A percentile compares a stretch with the other conserved stretches of the same genome.
Evolutionary conservation across 1,284 basidiomycete species (phyloP).

Genomic region (Mixia osmundae): DNA sequence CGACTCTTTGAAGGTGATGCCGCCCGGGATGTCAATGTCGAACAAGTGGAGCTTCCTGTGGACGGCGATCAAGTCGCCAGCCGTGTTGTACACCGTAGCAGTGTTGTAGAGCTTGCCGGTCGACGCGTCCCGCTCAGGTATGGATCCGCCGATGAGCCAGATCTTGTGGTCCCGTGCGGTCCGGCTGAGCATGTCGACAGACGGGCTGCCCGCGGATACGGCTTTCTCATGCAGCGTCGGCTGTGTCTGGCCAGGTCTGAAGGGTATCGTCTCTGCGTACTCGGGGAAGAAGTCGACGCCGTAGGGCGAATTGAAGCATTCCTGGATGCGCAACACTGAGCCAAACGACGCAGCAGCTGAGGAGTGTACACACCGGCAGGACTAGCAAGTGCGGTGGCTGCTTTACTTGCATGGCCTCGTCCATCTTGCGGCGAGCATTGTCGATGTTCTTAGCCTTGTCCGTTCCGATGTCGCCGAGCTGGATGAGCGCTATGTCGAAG

Average conservation of each 20-base stretch:
- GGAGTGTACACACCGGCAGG: constrained; percentile 31
- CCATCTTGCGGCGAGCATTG: constrained; percentile 31
- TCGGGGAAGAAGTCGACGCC: constrained; percentile 37
- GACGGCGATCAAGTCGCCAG: constrained; percentile 57
- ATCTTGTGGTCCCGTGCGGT: constrained; percentile 55
- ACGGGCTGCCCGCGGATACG: constrained; percentile 53
- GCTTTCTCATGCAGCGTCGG: constrained; percentile 29
- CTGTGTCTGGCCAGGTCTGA: constrained; percentile 24
- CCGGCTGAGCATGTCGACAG: constrained; percentile 54
- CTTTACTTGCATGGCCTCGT: constrained; percentile 35
- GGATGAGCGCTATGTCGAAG: constrained; percentile 65
- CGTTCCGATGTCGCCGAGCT: constrained; percentile 43
- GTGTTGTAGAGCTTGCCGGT: constrained; percentile 70
- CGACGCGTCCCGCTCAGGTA: constrained; percentile 48
- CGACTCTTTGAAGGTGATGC: constrained; percentile 96
- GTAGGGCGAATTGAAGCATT: constrained; percentile 78
- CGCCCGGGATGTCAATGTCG: constrained; percentile 91
- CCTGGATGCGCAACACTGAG: neutral
- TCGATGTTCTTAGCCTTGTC: constrained; percentile 51
- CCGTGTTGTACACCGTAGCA: constrained; percentile 64
- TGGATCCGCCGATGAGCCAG: constrained; percentile 84
- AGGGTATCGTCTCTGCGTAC: constrained; percentile 52
- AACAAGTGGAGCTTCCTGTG: constrained; percentile 94
- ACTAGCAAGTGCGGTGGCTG: constrained; percentile 53
- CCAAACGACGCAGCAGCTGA: neutral